Percentiles rank a stretch among this genome's conserved stretches.
Evolutionary conservation across 371 early-diverging fungal genomes (phyloP).

Genomic region (Mucor saturninus): DNA sequence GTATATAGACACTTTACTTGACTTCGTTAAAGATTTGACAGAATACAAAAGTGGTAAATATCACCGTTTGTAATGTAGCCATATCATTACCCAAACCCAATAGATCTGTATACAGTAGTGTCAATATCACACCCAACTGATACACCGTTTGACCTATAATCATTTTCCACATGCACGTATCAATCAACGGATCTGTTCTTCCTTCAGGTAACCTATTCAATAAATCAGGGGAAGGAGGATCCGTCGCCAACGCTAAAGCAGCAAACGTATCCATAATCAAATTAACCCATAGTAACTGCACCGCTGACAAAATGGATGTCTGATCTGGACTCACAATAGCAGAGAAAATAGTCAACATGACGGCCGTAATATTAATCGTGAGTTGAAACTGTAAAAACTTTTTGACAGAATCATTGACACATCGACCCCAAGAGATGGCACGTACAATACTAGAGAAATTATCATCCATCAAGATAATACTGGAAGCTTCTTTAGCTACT

Average conservation of each 20-base stretch:
- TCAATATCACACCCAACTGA: slow-evolving; percentile 62
- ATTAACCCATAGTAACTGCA: slow-evolving; percentile 84
- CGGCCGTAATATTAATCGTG: slow-evolving; percentile 79
- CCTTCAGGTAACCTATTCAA: slow-evolving; percentile 66
- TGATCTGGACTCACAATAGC: slow-evolving; percentile 52
- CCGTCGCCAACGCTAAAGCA: slow-evolving; percentile 78
- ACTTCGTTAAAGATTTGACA: slow-evolving; percentile 75
- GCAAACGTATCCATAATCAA: slow-evolving; percentile 85
- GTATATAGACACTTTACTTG: slow-evolving; percentile 37
- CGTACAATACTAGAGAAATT: slow-evolving; percentile 80
- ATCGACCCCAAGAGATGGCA: slow-evolving; percentile 81
- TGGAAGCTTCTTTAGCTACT: slow-evolving; percentile 82
- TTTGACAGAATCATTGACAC: slow-evolving; percentile 79
- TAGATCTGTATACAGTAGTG: slow-evolving; percentile 53
- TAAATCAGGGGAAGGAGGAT: slow-evolving; percentile 70
- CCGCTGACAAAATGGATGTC: slow-evolving; percentile 68
- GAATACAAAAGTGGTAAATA: slow-evolving; percentile 78
- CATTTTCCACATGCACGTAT: slow-evolving; percentile 75
- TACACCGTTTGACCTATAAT: slow-evolving; percentile 68
- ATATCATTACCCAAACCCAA: slow-evolving; percentile 20
- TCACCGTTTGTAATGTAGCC: slow-evolving; percentile 48
- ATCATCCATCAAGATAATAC: slow-evolving; percentile 82
- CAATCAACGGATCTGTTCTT: slow-evolving; percentile 67
- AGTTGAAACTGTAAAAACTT: slow-evolving; percentile 85
- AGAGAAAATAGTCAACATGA: slow-evolving; percentile 69